Evolutionary conservation across 1,284 basidiomycete genomes (phyloP).

Genomic region (Leccinum solheimii): DNA sequence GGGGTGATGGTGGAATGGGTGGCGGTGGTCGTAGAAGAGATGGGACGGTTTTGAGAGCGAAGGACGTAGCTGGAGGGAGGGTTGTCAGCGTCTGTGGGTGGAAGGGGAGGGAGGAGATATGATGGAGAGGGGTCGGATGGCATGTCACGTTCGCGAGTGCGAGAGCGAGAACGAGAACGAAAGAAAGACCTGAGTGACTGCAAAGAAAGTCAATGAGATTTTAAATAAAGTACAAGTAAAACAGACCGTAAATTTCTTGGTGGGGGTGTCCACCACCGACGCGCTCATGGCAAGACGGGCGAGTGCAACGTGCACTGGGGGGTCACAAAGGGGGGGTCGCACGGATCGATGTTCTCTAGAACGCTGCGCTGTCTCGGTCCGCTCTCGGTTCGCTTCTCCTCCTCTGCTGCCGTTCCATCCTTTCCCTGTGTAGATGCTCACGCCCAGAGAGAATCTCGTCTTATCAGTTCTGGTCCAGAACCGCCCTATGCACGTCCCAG

Average conservation of each 20-base stretch:
- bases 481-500: conserved; percentile 75
- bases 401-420: conserved; percentile 35
- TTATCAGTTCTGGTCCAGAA: conserved; percentile 60
- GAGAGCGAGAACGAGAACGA: conserved; percentile 53
- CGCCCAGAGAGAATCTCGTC: conserved; percentile 58
- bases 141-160: conserved; percentile 36
- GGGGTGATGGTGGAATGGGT: conserved; percentile 61
- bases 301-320: background rate
- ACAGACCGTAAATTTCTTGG: background rate
- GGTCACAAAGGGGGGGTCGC: background rate
- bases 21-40: conserved; percentile 62
- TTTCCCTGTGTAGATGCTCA: conserved; percentile 82
- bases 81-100: conserved; percentile 14
- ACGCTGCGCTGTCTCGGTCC: conserved; percentile 4
- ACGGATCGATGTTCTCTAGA: background rate
- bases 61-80: conserved; percentile 32
- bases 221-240: too few species aligned
- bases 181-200: conserved; percentile 52
- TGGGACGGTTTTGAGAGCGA: conserved; percentile 56
- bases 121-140: conserved; percentile 20
- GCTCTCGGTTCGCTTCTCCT: background rate
- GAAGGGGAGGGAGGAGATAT: conserved; percentile 12
- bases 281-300: background rate
- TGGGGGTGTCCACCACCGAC: background rate
- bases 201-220: background rate